Evolutionary conservation across 2,329 filamentous ascomycete genomes (phyloP).

Genomic region (Penicillium sp.): DNA sequence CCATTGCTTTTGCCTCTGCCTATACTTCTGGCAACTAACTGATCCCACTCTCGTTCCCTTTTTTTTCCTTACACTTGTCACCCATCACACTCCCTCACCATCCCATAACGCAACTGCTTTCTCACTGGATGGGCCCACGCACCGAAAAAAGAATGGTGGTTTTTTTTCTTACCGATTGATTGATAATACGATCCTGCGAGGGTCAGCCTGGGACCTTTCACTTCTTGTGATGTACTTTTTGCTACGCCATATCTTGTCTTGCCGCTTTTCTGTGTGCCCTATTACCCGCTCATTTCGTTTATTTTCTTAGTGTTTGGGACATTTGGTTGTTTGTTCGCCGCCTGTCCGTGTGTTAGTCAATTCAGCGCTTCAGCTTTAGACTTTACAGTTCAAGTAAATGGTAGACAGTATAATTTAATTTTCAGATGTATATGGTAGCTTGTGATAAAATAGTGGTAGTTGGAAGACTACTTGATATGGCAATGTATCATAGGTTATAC

Average conservation of each 20-base stretch:
- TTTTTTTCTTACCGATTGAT: constrained; percentile 28
- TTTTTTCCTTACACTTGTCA: constrained; percentile 21
- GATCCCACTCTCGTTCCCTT: constrained; percentile 20
- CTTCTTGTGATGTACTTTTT: constrained; percentile 35
- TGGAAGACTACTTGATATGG: too few relatives aligned
- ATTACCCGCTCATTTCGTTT: constrained; percentile 31
- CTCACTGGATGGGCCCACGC: constrained; percentile 30
- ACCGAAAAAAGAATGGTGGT: constrained; percentile 29
- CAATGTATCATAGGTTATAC: too few relatives aligned
- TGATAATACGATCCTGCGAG: constrained; percentile 24
- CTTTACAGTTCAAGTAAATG: neutral
- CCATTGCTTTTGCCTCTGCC: neutral
- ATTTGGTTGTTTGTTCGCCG: constrained; percentile 18
- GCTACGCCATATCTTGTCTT: constrained; percentile 31
- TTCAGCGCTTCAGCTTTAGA: constrained; percentile 29
- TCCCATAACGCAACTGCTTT: constrained; percentile 22
- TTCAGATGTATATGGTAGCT: neutral
- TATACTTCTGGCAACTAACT: constrained; percentile 15
- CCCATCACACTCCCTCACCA: constrained; percentile 25
- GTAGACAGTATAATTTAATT: neutral
- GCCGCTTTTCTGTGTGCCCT: constrained; percentile 30
- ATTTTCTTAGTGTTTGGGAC: constrained; percentile 20
- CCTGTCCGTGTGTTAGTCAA: constrained; percentile 29
- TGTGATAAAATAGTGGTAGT: too few relatives aligned
- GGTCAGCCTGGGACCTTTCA: constrained; percentile 22